Evolutionary conservation across 2,329 filamentous ascomycete genomes (phyloP).

Genomic region (Endocalyx cinctus): DNA sequence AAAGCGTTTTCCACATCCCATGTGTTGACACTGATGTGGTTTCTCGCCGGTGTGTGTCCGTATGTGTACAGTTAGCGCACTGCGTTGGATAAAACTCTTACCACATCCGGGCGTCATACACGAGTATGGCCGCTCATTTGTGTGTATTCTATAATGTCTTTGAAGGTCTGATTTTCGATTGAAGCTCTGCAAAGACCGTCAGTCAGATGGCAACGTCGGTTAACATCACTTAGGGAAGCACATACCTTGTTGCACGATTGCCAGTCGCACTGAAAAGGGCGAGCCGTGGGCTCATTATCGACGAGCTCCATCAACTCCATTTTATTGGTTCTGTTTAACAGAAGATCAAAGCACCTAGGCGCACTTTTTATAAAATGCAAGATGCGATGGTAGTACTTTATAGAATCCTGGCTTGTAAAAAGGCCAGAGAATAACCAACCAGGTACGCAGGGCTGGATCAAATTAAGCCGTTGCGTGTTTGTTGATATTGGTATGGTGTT

Average conservation of each 20-base stretch:
- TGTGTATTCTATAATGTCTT: slow-evolving; percentile 67
- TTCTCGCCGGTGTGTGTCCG: slow-evolving; percentile 69
- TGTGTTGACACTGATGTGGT: slow-evolving; percentile 62
- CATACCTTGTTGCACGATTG: slow-evolving; percentile 57
- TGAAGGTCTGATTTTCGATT: slow-evolving; percentile 69
- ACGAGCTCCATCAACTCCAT: slow-evolving; percentile 65
- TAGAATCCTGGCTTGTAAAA: no score
- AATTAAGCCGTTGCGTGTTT: no score
- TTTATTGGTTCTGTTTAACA: slow-evolving; percentile 20
- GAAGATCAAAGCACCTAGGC: no score
- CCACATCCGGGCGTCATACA: slow-evolving; percentile 58
- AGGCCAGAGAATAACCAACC: no score
- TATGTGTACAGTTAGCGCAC: slow-evolving; percentile 65
- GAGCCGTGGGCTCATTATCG: slow-evolving; percentile 57
- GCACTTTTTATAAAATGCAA: no score
- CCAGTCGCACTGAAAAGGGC: slow-evolving; percentile 63
- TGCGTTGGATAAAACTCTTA: slow-evolving; percentile 68
- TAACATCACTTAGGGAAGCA: slow-evolving; percentile 5
- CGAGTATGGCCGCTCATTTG: slow-evolving; percentile 63
- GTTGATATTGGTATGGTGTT: no score
- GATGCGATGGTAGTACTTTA: no score
- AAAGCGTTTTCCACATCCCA: slow-evolving; percentile 64
- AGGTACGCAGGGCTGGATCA: no score
- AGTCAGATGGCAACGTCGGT: background rate
- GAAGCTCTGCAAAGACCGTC: slow-evolving; percentile 57